Conservation (phyloP, 495 filamentous ascomycete genomes). For the Talaromyces thailandensis region DNA sequence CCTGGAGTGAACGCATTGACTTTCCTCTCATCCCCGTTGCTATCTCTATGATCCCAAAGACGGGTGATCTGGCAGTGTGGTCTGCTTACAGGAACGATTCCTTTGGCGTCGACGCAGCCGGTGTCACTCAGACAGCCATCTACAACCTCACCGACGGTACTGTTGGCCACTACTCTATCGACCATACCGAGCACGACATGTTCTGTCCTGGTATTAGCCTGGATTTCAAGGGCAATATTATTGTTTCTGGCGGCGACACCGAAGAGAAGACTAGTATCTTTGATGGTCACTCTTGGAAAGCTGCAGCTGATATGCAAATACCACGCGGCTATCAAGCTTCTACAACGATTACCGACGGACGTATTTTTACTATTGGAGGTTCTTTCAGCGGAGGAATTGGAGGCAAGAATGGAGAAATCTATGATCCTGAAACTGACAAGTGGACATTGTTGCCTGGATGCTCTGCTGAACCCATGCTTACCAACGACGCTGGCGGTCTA, state of each 20-base stretch:
- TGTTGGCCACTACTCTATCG: conserved; percentile 27
- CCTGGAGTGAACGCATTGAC: conserved; percentile 19
- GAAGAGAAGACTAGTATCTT: conserved; percentile 39
- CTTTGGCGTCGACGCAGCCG: conserved; percentile 12
- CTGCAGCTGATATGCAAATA: conserved; percentile 31
- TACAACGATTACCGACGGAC: conserved; percentile 42
- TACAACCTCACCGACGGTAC: conserved; percentile 24
- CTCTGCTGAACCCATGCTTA: conserved; percentile 39
- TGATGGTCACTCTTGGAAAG: conserved; percentile 22
- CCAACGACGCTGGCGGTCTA: conserved; percentile 31
- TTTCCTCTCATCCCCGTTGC: conserved; percentile 43
- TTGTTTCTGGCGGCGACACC: conserved; percentile 45
- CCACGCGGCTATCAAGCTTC: conserved; percentile 49
- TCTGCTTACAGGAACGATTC: conserved; percentile 27
- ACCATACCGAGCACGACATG: conserved; percentile 48
- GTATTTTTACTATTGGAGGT: conserved; percentile 53
- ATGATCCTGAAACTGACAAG: conserved; percentile 23
- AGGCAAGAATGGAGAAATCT: conserved; percentile 49
- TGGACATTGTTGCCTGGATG: conserved; percentile 30
- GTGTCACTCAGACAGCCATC: conserved; percentile 18
- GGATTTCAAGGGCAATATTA: conserved; percentile 38
- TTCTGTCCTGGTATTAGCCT: conserved; percentile 53
- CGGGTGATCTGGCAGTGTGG: conserved; percentile 33
- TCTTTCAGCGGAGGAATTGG: conserved; percentile 39
- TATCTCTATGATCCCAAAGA: conserved; percentile 22